Evolutionary conservation across 305 asterid genomes (phyloP).

Genomic region (Rubia tinctorum): DNA sequence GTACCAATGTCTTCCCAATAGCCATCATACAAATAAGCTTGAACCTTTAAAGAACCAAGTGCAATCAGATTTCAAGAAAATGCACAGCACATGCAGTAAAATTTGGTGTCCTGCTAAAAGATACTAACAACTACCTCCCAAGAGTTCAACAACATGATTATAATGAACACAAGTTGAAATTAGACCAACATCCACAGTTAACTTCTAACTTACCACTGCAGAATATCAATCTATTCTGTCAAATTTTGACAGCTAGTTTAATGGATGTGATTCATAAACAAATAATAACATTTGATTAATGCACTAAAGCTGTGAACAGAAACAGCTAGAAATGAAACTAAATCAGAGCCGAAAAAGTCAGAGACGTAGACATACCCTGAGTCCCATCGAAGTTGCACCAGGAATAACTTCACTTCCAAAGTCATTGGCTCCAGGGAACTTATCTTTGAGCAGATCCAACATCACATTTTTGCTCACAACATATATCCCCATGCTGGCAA

Average conservation of each 20-base stretch:
- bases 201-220: background rate
- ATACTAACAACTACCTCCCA: background rate
- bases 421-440: conserved; percentile 91
- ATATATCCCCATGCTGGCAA: conserved; percentile 96
- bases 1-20: conserved; percentile 99
- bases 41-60: conserved; percentile 47
- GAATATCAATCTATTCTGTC: background rate
- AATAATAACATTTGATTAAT: background rate
- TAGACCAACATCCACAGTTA: background rate
- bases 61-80: conserved; percentile 16
- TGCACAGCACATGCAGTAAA: background rate
- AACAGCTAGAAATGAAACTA: background rate
- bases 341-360: background rate
- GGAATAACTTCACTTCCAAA: conserved; percentile 97
- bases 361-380: conserved; percentile 49
- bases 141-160: background rate
- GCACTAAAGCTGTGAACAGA: background rate
- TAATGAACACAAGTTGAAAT: background rate
- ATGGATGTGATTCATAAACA: background rate
- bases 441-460: conserved; percentile 60
- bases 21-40: conserved; percentile 91
- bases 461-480: conserved; percentile 89
- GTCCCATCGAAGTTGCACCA: conserved; percentile 77
- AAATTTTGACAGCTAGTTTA: background rate
- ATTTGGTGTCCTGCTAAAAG: background rate